These are phyloP conservation scores for Perilla frutescens DNA, from an alignment of 257 asterid genomes.

Conservation along the genomic window DNA sequence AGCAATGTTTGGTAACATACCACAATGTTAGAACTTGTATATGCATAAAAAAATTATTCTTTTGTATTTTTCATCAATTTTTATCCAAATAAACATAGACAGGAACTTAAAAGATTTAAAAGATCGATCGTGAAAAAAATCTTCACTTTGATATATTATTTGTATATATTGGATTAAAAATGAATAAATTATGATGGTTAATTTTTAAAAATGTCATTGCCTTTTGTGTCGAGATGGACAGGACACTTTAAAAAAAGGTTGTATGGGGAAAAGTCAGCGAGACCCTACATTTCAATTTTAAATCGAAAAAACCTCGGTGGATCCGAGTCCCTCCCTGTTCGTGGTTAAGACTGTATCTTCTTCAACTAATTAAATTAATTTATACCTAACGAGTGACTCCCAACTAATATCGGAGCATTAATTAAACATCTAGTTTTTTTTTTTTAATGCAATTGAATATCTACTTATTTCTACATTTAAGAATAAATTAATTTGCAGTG, in stretches of 20 bases:
- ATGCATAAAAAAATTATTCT: too few species aligned
- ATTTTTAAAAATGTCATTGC: too few species aligned
- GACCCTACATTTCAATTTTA: slow-evolving; percentile 28
- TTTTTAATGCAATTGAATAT: not conserved
- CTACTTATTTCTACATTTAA: not conserved
- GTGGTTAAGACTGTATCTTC: slow-evolving; percentile 25
- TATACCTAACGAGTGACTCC: slow-evolving; percentile 26
- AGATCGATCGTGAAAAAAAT: too few species aligned
- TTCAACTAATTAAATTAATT: slow-evolving; percentile 26
- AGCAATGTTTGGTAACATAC: too few species aligned
- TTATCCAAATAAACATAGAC: too few species aligned
- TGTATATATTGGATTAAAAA: too few species aligned
- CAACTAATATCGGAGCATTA: slow-evolving; percentile 34
- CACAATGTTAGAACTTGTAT: too few species aligned
- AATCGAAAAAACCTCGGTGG: slow-evolving; percentile 27
- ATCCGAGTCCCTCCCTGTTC: slow-evolving; percentile 22
- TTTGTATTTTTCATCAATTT: too few species aligned
- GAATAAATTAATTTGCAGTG: not conserved
- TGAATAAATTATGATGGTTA: too few species aligned
- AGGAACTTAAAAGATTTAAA: too few species aligned
- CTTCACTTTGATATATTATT: too few species aligned
- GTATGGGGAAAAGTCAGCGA: slow-evolving; percentile 15
- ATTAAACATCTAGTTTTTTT: not conserved
- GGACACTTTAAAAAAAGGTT: not conserved
- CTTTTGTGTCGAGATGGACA: too few species aligned